phyloP scores from a whole-genome alignment of 768 basidiomycete genomes.

The Leucocoprinus birnbaumii region DNA sequence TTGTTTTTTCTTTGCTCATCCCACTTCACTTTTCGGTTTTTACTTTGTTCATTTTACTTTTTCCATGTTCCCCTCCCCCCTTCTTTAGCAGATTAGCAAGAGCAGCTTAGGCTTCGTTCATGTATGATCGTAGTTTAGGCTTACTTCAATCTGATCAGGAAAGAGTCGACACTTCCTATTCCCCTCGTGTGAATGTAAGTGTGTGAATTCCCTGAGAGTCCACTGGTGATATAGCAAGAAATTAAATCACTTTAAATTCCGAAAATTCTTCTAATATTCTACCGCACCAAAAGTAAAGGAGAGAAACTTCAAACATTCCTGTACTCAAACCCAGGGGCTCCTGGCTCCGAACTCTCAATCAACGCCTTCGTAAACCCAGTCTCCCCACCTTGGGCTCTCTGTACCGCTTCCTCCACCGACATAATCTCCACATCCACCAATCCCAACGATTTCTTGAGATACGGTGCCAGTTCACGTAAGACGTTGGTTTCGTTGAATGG shows the following conservation, averaged over 20 bases:
- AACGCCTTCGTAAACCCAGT: constrained; percentile 64
- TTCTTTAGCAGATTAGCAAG: too few relatives aligned
- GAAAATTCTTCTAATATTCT: background rate
- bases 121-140: too few relatives aligned
- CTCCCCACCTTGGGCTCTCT: constrained; percentile 37
- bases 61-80: too few relatives aligned
- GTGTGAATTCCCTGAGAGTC: background rate
- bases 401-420: constrained; percentile 64
- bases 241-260: background rate
- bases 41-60: too few relatives aligned
- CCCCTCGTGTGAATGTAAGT: too few relatives aligned
- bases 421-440: constrained; percentile 70
- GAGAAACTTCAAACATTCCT: constrained; percentile 57
- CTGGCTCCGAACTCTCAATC: constrained; percentile 87
- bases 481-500: constrained; percentile 82
- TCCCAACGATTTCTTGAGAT: constrained; percentile 74
- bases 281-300: background rate
- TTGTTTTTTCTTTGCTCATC: too few relatives aligned
- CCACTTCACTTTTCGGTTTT: too few relatives aligned
- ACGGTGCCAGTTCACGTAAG: constrained; percentile 67
- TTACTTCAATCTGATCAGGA: background rate
- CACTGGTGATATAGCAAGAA: background rate
- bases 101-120: too few relatives aligned
- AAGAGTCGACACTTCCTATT: background rate
- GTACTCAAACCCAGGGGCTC: constrained; percentile 83